Percentiles rank a stretch among this genome's conserved stretches.
phyloP scores from a whole-genome alignment of 768 basidiomycete genomes.

The Leccinum barrowsii region DNA sequence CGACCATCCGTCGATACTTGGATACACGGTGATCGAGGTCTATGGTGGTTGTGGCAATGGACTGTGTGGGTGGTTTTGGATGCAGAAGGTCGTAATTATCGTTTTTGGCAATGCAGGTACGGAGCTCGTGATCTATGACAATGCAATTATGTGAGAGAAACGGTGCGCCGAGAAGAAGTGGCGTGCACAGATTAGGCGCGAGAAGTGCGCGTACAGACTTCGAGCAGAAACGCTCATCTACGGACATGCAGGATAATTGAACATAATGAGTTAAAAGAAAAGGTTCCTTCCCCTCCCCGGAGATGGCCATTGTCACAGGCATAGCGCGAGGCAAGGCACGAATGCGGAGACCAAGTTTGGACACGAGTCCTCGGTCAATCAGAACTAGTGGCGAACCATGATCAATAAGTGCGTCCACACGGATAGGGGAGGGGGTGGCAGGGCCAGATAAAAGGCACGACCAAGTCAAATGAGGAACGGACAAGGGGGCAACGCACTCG shows the following conservation, averaged over 20 bases:
- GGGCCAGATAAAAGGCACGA: constrained; percentile 10
- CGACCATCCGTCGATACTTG: not conserved
- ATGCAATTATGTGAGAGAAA: not conserved
- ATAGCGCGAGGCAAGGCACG: not conserved
- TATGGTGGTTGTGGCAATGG: not conserved
- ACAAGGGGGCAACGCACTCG: constrained; percentile 7
- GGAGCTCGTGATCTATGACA: not conserved
- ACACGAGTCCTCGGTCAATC: constrained; percentile 12
- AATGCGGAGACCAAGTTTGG: not conserved
- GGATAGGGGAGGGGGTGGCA: not conserved
- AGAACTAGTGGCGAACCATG: constrained; percentile 31
- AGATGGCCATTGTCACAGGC: not conserved
- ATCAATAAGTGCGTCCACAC: constrained; percentile 25
- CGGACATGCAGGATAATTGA: not conserved
- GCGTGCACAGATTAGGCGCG: not conserved
- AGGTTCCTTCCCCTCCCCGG: not conserved
- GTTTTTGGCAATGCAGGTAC: not conserved
- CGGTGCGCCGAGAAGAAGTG: not conserved
- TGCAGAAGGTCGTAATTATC: not conserved
- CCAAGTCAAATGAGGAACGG: constrained; percentile 10
- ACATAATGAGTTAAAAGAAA: not conserved
- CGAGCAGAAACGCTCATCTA: not conserved
- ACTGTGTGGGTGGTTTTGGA: not conserved
- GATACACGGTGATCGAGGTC: not conserved
- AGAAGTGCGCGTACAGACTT: not conserved